Evolutionary conservation across 192 early-diverging fungal genomes (phyloP).

Genomic region (Podila horticola): DNA sequence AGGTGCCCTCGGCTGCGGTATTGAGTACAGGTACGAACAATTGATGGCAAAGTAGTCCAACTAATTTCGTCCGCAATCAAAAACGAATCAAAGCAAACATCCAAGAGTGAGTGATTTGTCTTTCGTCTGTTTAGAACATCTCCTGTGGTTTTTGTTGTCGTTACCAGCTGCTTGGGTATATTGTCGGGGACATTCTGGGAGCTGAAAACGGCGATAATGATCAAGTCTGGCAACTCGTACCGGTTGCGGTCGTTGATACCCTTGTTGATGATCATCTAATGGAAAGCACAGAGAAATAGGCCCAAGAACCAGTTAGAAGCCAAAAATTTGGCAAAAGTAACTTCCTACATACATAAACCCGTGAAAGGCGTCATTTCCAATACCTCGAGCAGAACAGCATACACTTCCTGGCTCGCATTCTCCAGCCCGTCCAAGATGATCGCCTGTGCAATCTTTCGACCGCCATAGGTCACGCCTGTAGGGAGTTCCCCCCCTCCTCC

Average conservation of each 20-base stretch:
- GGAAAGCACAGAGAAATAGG: neutral
- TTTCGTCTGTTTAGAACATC: neutral
- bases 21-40: constrained; percentile 22
- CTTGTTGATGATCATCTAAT: constrained; percentile 52
- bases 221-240: constrained; percentile 45
- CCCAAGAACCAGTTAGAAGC: neutral
- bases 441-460: constrained; percentile 43
- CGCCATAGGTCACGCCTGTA: constrained; percentile 37
- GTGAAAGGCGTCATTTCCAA: neutral
- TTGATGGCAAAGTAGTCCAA: constrained; percentile 52
- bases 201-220: constrained; percentile 50
- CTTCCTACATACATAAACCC: too few relatives aligned
- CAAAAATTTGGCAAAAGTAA: neutral
- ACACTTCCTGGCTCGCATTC: constrained; percentile 47
- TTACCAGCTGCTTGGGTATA: constrained; percentile 56
- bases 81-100: neutral
- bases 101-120: neutral
- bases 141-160: neutral
- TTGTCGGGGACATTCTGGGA: constrained; percentile 30
- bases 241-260: constrained; percentile 42
- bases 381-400: constrained; percentile 52
- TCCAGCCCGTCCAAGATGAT: constrained; percentile 53
- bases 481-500: constrained; percentile 17
- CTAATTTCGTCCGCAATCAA: constrained; percentile 7
- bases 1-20: constrained; percentile 27